Conservation (phyloP, 2,329 filamentous ascomycete species). For the Tolypocladium ophioglossoides region DNA sequence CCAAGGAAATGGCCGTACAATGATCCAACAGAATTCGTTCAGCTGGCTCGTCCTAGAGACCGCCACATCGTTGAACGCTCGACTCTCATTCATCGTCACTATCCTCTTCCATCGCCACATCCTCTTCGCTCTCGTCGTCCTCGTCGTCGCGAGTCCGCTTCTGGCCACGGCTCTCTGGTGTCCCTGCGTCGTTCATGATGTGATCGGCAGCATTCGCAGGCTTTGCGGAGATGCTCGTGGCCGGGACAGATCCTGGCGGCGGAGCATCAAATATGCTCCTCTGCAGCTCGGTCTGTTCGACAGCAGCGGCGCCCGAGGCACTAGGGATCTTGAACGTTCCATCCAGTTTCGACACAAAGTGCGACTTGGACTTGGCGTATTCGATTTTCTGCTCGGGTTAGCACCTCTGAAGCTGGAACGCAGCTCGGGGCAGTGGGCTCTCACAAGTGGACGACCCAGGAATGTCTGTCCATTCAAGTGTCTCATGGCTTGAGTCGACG, state of each 20-base stretch:
- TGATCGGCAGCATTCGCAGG: conserved; percentile 36
- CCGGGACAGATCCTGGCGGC: conserved; percentile 36
- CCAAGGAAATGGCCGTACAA: conserved; percentile 51
- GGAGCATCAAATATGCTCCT: conserved; percentile 71
- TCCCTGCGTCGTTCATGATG: conserved; percentile 38
- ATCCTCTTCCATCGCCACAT: conserved; percentile 59
- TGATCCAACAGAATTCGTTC: conserved; percentile 10
- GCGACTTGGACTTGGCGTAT: conserved; percentile 83
- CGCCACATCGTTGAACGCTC: background rate
- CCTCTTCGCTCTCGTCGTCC: conserved; percentile 57
- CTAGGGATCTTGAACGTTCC: conserved; percentile 72
- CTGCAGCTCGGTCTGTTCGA: conserved; percentile 62
- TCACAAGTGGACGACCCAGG: conserved; percentile 73
- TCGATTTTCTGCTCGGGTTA: conserved; percentile 60
- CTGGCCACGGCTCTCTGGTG: conserved; percentile 46
- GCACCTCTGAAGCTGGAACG: background rate
- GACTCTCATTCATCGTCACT: conserved; percentile 56
- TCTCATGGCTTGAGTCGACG: conserved; percentile 90
- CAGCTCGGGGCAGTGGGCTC: conserved; percentile 18
- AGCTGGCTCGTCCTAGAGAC: background rate
- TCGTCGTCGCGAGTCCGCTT: conserved; percentile 63
- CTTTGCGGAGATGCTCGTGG: conserved; percentile 33
- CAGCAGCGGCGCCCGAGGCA: conserved; percentile 37
- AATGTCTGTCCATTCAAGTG: conserved; percentile 78
- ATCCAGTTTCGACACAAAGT: conserved; percentile 82